These are phyloP conservation scores for Arachis monticola DNA, from an alignment of 331 rosid species.

Conservation along the genomic window DNA sequence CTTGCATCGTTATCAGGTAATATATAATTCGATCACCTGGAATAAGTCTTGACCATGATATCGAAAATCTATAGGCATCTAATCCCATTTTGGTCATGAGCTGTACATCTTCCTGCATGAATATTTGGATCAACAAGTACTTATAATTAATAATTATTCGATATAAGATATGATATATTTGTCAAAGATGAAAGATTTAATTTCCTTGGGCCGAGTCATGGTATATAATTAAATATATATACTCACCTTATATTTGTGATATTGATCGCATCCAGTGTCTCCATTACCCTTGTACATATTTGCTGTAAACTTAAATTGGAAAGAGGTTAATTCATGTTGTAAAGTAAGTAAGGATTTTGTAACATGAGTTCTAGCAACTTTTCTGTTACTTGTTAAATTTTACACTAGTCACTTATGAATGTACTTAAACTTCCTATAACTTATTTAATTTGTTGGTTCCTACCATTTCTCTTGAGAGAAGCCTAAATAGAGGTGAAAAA, in stretches of 20 bases:
- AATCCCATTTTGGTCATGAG: conserved; percentile 44
- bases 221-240: not conserved
- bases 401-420: no score
- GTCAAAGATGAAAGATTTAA: not conserved
- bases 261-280: conserved; percentile 10
- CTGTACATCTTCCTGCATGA: conserved; percentile 57
- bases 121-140: no score
- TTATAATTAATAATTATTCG: not conserved
- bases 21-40: conserved; percentile 36
- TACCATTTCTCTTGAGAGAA: no score
- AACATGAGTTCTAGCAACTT: not conserved
- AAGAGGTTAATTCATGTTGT: not conserved
- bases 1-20: not conserved
- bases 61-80: no score
- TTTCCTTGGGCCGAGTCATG: no score
- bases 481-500: no score
- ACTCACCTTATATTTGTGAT: conserved; percentile 26
- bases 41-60: not conserved
- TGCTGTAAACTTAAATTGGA: conserved; percentile 6
- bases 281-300: not conserved
- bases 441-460: no score
- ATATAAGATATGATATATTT: not conserved
- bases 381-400: not conserved
- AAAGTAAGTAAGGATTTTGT: not conserved
- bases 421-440: no score